A percentile compares a stretch with the other conserved stretches of the same genome.
phyloP scores from a whole-genome alignment of 1,284 basidiomycete genomes.

The Boletus calvinii region DNA sequence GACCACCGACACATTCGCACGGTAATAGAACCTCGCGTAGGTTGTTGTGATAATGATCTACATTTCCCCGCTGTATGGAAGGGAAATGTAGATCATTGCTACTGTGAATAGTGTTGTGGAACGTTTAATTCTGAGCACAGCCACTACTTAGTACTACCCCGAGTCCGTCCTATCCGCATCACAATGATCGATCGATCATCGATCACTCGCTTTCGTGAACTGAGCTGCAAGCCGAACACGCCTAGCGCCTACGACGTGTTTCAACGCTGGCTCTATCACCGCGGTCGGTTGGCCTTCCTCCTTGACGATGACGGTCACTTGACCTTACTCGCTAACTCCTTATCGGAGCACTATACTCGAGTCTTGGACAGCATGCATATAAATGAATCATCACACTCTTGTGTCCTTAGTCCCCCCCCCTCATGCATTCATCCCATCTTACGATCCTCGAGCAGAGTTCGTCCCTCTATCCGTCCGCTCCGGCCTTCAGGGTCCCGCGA shows the following conservation, averaged over 20 bases:
- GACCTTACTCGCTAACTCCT: conserved; percentile 30
- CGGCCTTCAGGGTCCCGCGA: conserved; percentile 52
- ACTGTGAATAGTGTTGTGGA: no score
- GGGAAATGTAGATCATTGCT: no score
- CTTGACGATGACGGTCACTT: no score
- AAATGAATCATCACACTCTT: conserved; percentile 20
- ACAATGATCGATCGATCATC: no score
- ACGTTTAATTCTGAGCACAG: no score
- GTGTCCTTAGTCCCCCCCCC: conserved; percentile 11
- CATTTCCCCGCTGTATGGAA: no score
- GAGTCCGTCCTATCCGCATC: no score
- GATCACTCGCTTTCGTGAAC: neutral
- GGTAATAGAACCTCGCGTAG: no score
- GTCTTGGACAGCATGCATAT: conserved; percentile 31
- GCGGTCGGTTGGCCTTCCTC: conserved; percentile 33
- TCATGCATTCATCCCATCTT: conserved; percentile 47
- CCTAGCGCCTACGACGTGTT: neutral
- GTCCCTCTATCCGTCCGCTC: conserved; percentile 40
- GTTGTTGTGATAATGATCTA: no score
- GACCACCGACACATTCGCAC: no score
- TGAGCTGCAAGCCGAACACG: neutral
- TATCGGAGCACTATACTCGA: conserved; percentile 26
- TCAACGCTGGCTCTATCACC: conserved; percentile 27
- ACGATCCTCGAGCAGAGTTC: conserved; percentile 50
- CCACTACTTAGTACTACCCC: no score